Percentiles rank a stretch among this genome's conserved stretches.
These are phyloP conservation scores for Harringtonia aguacate DNA, from an alignment of 2,329 filamentous ascomycete genomes.

Conservation along the genomic window DNA sequence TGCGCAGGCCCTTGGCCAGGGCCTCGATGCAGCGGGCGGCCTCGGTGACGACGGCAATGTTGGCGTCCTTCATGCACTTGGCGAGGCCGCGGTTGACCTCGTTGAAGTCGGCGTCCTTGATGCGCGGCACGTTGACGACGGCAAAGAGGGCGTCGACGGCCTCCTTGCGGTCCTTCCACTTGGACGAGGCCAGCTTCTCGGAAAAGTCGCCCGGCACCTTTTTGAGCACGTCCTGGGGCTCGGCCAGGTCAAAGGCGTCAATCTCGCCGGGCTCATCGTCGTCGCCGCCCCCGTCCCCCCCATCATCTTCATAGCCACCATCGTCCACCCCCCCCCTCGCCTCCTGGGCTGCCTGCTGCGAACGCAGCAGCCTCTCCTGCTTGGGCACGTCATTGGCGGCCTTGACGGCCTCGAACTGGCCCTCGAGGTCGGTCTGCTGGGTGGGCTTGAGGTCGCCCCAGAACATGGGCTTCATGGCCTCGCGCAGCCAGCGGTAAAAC, in stretches of 20 bases:
- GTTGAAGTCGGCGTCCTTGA: slow-evolving; percentile 82
- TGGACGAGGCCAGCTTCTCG: slow-evolving; percentile 77
- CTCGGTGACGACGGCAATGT: slow-evolving; percentile 85
- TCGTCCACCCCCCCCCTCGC: slow-evolving; percentile 50
- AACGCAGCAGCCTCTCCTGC: slow-evolving; percentile 78
- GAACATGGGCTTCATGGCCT: slow-evolving; percentile 97
- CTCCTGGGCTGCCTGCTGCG: slow-evolving; percentile 75
- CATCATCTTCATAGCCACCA: slow-evolving; percentile 48
- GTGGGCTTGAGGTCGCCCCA: slow-evolving; percentile 93
- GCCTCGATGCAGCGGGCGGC: slow-evolving; percentile 89
- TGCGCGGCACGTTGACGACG: slow-evolving; percentile 71
- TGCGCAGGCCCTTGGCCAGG: slow-evolving; percentile 75
- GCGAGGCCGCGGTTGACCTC: slow-evolving; percentile 77
- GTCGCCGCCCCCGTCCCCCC: slow-evolving; percentile 53
- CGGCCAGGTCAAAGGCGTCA: slow-evolving; percentile 71
- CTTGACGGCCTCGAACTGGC: slow-evolving; percentile 88
- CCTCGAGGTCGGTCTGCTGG: slow-evolving; percentile 87
- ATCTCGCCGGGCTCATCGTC: slow-evolving; percentile 59
- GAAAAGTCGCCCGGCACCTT: slow-evolving; percentile 75
- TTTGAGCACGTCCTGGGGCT: slow-evolving; percentile 75
- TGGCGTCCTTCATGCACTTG: slow-evolving; percentile 98
- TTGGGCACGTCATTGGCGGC: slow-evolving; percentile 65
- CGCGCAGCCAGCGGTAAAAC: slow-evolving; percentile 91
- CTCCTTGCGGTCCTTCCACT: slow-evolving; percentile 98
- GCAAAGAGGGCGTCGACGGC: slow-evolving; percentile 73